A percentile compares a stretch with the other conserved stretches of the same genome.
phyloP scores from a whole-genome alignment of 495 filamentous ascomycete genomes.

The Penicillium canariense region DNA sequence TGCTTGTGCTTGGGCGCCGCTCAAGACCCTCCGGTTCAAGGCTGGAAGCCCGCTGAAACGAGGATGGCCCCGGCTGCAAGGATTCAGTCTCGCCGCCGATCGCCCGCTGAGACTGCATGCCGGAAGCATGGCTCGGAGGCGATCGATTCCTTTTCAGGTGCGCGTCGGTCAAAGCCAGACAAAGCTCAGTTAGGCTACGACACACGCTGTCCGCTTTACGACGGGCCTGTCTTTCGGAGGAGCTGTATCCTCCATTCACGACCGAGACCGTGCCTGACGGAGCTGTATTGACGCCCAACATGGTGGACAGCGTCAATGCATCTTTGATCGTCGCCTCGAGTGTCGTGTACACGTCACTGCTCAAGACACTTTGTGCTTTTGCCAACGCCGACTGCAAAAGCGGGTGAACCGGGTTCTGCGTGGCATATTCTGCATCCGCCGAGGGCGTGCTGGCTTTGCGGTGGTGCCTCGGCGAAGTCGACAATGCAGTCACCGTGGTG shows the following conservation, averaged over 20 bases:
- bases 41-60: conserved; percentile 38
- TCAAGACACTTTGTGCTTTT: conserved; percentile 68
- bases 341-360: conserved; percentile 69
- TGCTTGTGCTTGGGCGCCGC: conserved; percentile 48
- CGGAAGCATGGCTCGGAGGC: conserved; percentile 26
- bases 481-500: conserved; percentile 90
- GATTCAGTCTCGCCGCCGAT: conserved; percentile 35
- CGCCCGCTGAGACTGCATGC: conserved; percentile 19
- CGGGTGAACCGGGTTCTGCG: conserved; percentile 60
- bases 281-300: conserved; percentile 68
- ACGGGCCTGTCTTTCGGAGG: conserved; percentile 78
- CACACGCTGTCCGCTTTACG: conserved; percentile 93
- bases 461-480: conserved; percentile 73
- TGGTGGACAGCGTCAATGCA: conserved; percentile 68
- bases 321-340: conserved; percentile 81
- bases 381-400: conserved; percentile 74
- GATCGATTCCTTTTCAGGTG: conserved; percentile 31
- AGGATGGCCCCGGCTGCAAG: conserved; percentile 29
- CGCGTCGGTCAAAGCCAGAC: conserved; percentile 71
- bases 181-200: conserved; percentile 87
- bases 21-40: conserved; percentile 42
- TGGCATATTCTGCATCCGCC: conserved; percentile 37
- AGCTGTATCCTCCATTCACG: conserved; percentile 43
- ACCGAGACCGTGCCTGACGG: conserved; percentile 61
- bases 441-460: conserved; percentile 55